Percentiles rank a stretch among this genome's conserved stretches.
Conservation (phyloP, 805 yeast species). For the Cyberlindnera veronae region DNA sequence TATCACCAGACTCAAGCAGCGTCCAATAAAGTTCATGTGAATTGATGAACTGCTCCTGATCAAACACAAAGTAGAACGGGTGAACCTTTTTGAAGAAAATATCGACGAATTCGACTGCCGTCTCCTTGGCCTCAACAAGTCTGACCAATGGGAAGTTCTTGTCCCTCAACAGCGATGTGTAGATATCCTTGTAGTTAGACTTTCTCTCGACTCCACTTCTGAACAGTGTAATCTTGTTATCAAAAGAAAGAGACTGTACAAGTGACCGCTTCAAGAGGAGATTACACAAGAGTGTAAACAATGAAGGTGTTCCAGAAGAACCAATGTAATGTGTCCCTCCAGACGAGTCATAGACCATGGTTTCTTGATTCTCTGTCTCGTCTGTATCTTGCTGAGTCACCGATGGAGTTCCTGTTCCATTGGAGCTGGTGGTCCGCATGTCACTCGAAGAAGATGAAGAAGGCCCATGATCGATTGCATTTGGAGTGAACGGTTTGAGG, state of each 20-base stretch:
- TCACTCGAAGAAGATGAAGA: no score
- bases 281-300: conserved; percentile 41
- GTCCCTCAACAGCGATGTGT: conserved; percentile 13
- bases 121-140: conserved; percentile 29
- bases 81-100: conserved; percentile 42
- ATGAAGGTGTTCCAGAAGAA: conserved; percentile 42
- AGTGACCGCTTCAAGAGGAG: conserved; percentile 32
- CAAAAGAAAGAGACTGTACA: conserved; percentile 37
- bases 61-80: conserved; percentile 42
- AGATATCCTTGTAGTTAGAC: conserved; percentile 12
- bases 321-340: conserved; percentile 49
- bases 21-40: conserved; percentile 38
- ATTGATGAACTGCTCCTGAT: conserved; percentile 31
- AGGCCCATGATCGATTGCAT: conserved; percentile 11
- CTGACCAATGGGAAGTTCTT: conserved; percentile 38
- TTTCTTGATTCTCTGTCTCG: conserved; percentile 17
- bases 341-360: conserved; percentile 40
- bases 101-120: conserved; percentile 35
- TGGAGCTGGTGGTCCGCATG: no score
- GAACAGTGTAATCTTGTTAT: conserved; percentile 26
- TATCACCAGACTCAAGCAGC: conserved; percentile 3
- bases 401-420: no score
- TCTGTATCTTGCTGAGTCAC: not conserved
- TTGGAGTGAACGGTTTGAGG: conserved; percentile 22
- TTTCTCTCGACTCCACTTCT: conserved; percentile 14